Evolutionary conservation across 495 filamentous ascomycete species (phyloP).

Genomic region (Mycothermus thermophilus): DNA sequence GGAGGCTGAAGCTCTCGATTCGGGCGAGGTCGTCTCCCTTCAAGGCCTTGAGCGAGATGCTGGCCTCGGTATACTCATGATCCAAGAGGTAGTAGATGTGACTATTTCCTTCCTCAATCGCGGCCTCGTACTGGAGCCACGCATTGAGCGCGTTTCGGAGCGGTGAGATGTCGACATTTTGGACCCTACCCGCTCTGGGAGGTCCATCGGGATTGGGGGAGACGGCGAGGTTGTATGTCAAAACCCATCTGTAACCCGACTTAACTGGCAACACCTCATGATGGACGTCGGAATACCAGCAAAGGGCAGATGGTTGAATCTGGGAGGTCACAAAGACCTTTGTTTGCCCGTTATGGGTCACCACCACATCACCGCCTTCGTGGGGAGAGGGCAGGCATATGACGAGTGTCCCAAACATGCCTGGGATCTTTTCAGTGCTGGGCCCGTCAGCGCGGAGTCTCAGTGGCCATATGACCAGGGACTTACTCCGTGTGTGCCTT

Average conservation of each 20-base stretch:
- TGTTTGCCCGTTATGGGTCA: constrained; percentile 26
- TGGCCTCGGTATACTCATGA: constrained; percentile 35
- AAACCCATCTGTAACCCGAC: constrained; percentile 36
- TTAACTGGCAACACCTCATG: constrained; percentile 39
- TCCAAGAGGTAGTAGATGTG: constrained; percentile 29
- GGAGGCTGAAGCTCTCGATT: constrained; percentile 16
- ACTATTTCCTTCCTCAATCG: not conserved
- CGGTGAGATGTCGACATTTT: not conserved
- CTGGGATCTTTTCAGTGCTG: constrained; percentile 35
- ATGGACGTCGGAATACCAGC: constrained; percentile 42
- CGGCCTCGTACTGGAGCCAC: constrained; percentile 9
- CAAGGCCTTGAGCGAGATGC: constrained; percentile 22
- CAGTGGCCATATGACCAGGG: not conserved
- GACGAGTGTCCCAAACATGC: too few species aligned
- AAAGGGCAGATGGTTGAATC: constrained; percentile 25
- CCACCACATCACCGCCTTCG: constrained; percentile 35
- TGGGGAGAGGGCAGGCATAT: constrained; percentile 40
- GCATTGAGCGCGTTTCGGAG: constrained; percentile 13
- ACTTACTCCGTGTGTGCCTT: constrained; percentile 36
- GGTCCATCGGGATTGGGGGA: constrained; percentile 7
- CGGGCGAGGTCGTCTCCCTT: constrained; percentile 27
- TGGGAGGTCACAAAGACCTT: constrained; percentile 27
- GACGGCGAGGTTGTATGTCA: constrained; percentile 41
- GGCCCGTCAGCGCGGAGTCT: constrained; percentile 1
- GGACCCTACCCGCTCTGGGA: not conserved